A percentile compares a stretch with the other conserved stretches of the same genome.
These are phyloP conservation scores for Microbotryomycetes sp. DNA, from an alignment of 1,284 basidiomycete genomes.

Conservation along the genomic window DNA sequence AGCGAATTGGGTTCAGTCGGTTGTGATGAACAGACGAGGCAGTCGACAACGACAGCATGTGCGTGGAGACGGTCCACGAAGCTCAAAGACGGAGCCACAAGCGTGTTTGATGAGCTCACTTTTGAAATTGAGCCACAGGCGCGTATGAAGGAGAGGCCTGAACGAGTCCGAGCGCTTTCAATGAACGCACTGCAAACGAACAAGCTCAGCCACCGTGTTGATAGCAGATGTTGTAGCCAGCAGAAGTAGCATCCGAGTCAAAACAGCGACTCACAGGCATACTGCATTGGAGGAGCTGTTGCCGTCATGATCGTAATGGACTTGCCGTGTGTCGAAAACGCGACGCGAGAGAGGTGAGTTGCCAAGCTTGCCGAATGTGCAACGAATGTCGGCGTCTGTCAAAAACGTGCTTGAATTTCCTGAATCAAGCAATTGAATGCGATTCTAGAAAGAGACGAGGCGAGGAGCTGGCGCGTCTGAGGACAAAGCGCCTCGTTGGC, in stretches of 20 bases:
- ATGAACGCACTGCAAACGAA: constrained; percentile 67
- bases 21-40: neutral
- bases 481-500: too few relatives aligned
- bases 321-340: too few relatives aligned
- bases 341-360: too few relatives aligned
- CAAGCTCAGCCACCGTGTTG: neutral
- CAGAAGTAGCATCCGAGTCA: neutral
- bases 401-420: too few relatives aligned
- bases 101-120: constrained; percentile 39
- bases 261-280: constrained; percentile 13
- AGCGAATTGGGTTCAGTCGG: neutral
- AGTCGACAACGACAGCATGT: neutral
- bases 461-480: too few relatives aligned
- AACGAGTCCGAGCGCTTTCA: constrained; percentile 84
- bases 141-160: constrained; percentile 71
- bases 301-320: too few relatives aligned
- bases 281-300: constrained; percentile 20
- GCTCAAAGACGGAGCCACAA: neutral
- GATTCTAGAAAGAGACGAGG: too few relatives aligned
- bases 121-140: constrained; percentile 58
- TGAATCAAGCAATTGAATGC: neutral
- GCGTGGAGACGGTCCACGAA: too few relatives aligned
- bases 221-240: neutral
- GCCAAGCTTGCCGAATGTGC: too few relatives aligned
- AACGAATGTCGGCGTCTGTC: too few relatives aligned